A percentile compares a stretch with the other conserved stretches of the same genome.
Conservation (phyloP, 2,329 filamentous ascomycete genomes). For the Elsinoe australis region DNA sequence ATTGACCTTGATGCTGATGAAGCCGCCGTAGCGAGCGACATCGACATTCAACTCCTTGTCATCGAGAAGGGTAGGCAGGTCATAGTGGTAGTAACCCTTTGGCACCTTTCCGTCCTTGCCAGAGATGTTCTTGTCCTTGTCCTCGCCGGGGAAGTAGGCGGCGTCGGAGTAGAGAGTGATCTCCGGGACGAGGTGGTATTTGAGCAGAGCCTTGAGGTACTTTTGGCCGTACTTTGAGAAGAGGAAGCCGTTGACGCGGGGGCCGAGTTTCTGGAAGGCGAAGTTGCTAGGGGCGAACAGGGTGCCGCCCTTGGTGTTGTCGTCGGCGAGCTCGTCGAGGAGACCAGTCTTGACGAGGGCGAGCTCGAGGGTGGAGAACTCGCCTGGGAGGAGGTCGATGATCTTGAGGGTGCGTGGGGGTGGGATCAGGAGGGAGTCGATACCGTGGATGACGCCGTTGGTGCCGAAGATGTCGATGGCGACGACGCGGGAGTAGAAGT, state of each 20-base stretch:
- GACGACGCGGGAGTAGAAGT: slow-evolving; percentile 67
- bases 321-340: slow-evolving; percentile 49
- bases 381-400: slow-evolving; percentile 55
- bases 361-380: slow-evolving; percentile 72
- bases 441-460: slow-evolving; percentile 74
- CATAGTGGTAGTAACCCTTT: slow-evolving; percentile 54
- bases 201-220: slow-evolving; percentile 68
- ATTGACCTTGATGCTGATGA: slow-evolving; percentile 67
- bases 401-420: slow-evolving; percentile 60
- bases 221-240: slow-evolving; percentile 68
- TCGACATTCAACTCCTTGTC: slow-evolving; percentile 63
- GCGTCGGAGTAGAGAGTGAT: slow-evolving; percentile 77
- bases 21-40: slow-evolving; percentile 58
- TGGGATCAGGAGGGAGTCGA: slow-evolving; percentile 68
- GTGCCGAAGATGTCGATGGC: slow-evolving; percentile 62
- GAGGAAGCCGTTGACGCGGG: slow-evolving; percentile 69
- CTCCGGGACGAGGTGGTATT: slow-evolving; percentile 70
- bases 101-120: slow-evolving; percentile 26
- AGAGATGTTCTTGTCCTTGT: slow-evolving; percentile 14
- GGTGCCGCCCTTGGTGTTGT: slow-evolving; percentile 57
- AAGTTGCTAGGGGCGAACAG: slow-evolving; percentile 73
- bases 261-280: slow-evolving; percentile 70
- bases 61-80: slow-evolving; percentile 64
- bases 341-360: slow-evolving; percentile 70
- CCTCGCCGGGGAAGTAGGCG: slow-evolving; percentile 51